Evolutionary conservation across 208 protist genomes (phyloP).

Genomic region (Tritrichomonas foetus): DNA sequence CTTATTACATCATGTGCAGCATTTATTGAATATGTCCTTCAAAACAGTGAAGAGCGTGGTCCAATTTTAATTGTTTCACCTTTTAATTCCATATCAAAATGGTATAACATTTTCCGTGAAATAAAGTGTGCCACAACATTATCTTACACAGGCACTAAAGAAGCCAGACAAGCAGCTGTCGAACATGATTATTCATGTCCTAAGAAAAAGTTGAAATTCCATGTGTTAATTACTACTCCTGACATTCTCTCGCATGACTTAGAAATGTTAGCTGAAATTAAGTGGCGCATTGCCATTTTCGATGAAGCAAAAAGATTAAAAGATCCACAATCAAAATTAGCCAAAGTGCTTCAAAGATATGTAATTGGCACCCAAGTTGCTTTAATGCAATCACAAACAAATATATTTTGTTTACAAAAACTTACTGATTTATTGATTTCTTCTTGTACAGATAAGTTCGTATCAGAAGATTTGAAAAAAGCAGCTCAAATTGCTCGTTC

Average conservation of each 20-base stretch:
- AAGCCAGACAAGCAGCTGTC: not conserved
- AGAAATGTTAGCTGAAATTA: not conserved
- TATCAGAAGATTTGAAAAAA: too few species aligned
- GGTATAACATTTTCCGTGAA: not conserved
- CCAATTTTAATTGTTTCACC: not conserved
- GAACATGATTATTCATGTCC: not conserved
- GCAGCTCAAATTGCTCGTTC: too few species aligned
- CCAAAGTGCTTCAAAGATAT: not conserved
- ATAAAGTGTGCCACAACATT: not conserved
- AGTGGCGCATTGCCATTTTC: not conserved
- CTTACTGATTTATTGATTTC: too few species aligned
- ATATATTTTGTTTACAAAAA: too few species aligned
- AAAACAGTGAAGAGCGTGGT: not conserved
- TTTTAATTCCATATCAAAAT: not conserved
- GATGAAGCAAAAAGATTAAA: conserved; percentile 6
- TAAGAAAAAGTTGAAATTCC: not conserved
- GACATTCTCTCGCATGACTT: not conserved
- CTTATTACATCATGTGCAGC: too few species aligned
- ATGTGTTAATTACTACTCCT: conserved; percentile 30
- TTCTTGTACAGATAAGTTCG: too few species aligned
- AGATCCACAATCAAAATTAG: not conserved
- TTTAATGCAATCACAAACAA: too few species aligned
- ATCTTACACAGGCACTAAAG: not conserved
- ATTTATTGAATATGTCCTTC: too few species aligned
- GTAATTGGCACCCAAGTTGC: too few species aligned